phyloP scores from a whole-genome alignment of 2,329 filamentous ascomycete species.

The Aspergillus persii region DNA sequence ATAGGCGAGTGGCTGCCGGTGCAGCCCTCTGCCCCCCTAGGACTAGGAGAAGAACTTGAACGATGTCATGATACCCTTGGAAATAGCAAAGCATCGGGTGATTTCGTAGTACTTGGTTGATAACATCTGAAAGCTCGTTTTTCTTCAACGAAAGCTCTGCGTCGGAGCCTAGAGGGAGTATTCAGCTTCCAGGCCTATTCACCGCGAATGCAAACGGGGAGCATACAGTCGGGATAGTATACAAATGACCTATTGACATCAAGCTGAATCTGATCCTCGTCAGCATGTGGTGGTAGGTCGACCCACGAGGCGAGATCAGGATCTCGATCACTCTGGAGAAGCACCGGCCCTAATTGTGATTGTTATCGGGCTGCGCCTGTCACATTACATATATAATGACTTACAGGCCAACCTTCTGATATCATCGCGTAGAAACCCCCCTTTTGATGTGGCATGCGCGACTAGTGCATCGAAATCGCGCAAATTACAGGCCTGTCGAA shows the following conservation, averaged over 20 bases:
- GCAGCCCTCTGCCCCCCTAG: conserved; percentile 63
- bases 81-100: conserved; percentile 90
- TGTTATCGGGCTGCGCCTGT: not conserved
- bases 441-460: conserved; percentile 59
- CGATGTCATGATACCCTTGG: conserved; percentile 98
- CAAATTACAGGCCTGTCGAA: conserved; percentile 60
- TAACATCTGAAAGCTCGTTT: conserved; percentile 73
- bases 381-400: conserved; percentile 35
- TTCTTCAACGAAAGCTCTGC: conserved; percentile 70
- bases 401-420: conserved; percentile 75
- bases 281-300: conserved; percentile 69
- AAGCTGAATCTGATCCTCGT: conserved; percentile 87
- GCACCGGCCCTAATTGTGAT: conserved; percentile 46
- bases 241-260: conserved; percentile 97
- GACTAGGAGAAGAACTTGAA: conserved; percentile 88
- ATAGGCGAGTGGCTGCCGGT: conserved; percentile 72
- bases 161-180: conserved; percentile 59
- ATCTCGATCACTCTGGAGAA: conserved; percentile 43
- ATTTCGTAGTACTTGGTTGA: conserved; percentile 73
- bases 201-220: not conserved
- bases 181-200: not conserved
- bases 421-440: conserved; percentile 66
- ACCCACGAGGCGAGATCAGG: conserved; percentile 50
- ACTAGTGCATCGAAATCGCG: conserved; percentile 58
- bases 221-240: conserved; percentile 81